A percentile compares a stretch with the other conserved stretches of the same genome.
These are phyloP conservation scores for Hymenoscyphus linearis DNA, from an alignment of 2,329 filamentous ascomycete genomes.

Conservation along the genomic window DNA sequence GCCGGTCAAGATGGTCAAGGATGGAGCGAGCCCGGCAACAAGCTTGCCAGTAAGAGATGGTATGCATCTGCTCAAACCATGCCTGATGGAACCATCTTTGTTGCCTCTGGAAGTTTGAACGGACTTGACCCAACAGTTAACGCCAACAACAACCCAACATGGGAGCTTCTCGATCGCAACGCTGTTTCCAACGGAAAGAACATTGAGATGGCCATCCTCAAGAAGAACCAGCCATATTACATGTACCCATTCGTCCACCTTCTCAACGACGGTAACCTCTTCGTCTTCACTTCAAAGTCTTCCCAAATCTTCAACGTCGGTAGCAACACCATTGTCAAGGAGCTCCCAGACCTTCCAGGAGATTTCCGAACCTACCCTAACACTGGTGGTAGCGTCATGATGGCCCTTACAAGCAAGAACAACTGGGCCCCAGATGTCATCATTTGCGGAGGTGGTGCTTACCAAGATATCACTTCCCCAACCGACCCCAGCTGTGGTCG, in stretches of 20 bases:
- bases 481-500: conserved; percentile 54
- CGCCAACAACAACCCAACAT: conserved; percentile 59
- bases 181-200: conserved; percentile 44
- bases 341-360: conserved; percentile 48
- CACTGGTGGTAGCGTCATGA: conserved; percentile 52
- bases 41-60: conserved; percentile 51
- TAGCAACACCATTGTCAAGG: conserved; percentile 39
- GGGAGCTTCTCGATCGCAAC: conserved; percentile 49
- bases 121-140: conserved; percentile 48
- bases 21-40: conserved; percentile 52
- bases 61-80: conserved; percentile 56
- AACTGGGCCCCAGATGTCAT: conserved; percentile 49
- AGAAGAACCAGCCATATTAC: conserved; percentile 56
- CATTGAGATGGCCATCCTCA: conserved; percentile 47
- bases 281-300: conserved; percentile 51
- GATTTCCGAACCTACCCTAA: conserved; percentile 56
- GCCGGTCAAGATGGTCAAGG: conserved; percentile 40
- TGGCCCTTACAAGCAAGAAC: conserved; percentile 47
- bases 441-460: conserved; percentile 55
- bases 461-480: conserved; percentile 53
- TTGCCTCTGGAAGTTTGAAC: conserved; percentile 55
- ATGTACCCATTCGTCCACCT: conserved; percentile 61
- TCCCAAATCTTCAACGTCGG: conserved; percentile 50
- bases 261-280: conserved; percentile 50
- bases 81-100: conserved; percentile 51